phyloP scores from a whole-genome alignment of 495 filamentous ascomycete genomes.

The Entonaema liquescens region DNA sequence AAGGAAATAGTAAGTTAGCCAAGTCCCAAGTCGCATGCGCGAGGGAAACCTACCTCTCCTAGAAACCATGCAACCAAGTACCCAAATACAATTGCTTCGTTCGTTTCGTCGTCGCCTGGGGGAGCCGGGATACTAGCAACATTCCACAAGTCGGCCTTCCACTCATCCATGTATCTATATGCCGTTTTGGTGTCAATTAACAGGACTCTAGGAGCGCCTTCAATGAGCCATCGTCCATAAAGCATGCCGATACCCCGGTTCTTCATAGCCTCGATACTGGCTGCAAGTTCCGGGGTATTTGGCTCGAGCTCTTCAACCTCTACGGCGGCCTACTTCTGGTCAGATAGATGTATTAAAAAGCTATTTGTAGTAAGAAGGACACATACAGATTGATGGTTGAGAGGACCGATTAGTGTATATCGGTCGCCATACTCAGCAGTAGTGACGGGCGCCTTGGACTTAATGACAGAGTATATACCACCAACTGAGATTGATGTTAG shows the following conservation, averaged over 20 bases:
- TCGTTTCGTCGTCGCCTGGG: constrained; percentile 91
- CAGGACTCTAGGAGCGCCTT: constrained; percentile 91
- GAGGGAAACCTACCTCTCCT: constrained; percentile 75
- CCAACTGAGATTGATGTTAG: constrained; percentile 68
- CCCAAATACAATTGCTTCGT: constrained; percentile 96
- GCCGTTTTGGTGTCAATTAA: constrained; percentile 95
- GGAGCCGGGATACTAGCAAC: constrained; percentile 91
- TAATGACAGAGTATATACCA: constrained; percentile 98
- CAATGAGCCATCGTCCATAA: constrained; percentile 97
- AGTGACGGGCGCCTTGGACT: constrained; percentile 97
- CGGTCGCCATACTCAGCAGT: constrained; percentile 98
- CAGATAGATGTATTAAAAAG: constrained; percentile 18
- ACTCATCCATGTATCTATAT: constrained; percentile 91
- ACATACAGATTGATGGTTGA: constrained; percentile 86
- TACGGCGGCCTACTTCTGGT: constrained; percentile 74
- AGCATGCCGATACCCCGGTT: constrained; percentile 88
- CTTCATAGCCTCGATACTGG: constrained; percentile 88
- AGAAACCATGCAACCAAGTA: constrained; percentile 98
- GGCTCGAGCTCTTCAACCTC: constrained; percentile 94
- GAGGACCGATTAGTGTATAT: constrained; percentile 93
- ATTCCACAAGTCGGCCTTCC: constrained; percentile 97
- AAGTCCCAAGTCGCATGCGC: not conserved
- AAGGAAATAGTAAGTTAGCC: constrained; percentile 22
- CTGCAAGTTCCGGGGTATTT: constrained; percentile 77
- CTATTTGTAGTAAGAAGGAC: constrained; percentile 8